phyloP scores from a whole-genome alignment of 768 basidiomycete genomes.

The Boletus pseudopeckii region DNA sequence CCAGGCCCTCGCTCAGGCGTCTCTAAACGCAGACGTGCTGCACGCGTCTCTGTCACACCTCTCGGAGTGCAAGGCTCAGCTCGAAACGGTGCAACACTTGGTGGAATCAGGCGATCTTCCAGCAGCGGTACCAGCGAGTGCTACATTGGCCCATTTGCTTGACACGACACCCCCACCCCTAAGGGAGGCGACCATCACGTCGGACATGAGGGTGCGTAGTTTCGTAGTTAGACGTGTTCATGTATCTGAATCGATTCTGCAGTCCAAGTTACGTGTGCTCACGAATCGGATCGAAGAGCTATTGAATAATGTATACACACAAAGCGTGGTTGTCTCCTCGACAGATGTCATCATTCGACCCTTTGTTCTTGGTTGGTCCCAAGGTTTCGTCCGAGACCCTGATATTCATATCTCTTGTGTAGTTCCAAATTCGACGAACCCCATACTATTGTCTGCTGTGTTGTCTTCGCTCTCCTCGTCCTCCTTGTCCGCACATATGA shows the following conservation, averaged over 20 bases:
- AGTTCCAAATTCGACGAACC: slow-evolving; percentile 58
- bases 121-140: slow-evolving; percentile 52
- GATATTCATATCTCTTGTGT: slow-evolving; percentile 1
- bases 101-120: slow-evolving; percentile 59
- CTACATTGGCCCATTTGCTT: slow-evolving; percentile 43
- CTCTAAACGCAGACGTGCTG: slow-evolving; percentile 50
- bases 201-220: slow-evolving; percentile 54
- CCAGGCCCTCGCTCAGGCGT: slow-evolving; percentile 58
- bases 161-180: slow-evolving; percentile 49
- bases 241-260: slow-evolving; percentile 1
- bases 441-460: slow-evolving; percentile 50
- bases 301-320: slow-evolving; percentile 62
- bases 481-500: slow-evolving; percentile 53
- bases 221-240: neutral
- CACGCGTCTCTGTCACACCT: slow-evolving; percentile 55
- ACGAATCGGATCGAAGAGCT: slow-evolving; percentile 67
- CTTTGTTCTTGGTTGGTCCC: slow-evolving; percentile 46
- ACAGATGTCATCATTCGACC: slow-evolving; percentile 49
- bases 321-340: slow-evolving; percentile 51
- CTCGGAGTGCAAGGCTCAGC: slow-evolving; percentile 46
- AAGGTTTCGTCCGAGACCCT: slow-evolving; percentile 25
- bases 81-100: slow-evolving; percentile 42
- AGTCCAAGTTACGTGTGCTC: slow-evolving; percentile 56
- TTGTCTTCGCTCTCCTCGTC: slow-evolving; percentile 55
- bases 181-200: slow-evolving; percentile 46